Base-by-base conservation (phyloP, 192 early-diverging fungal species). In the Coemansia sp. region DNA sequence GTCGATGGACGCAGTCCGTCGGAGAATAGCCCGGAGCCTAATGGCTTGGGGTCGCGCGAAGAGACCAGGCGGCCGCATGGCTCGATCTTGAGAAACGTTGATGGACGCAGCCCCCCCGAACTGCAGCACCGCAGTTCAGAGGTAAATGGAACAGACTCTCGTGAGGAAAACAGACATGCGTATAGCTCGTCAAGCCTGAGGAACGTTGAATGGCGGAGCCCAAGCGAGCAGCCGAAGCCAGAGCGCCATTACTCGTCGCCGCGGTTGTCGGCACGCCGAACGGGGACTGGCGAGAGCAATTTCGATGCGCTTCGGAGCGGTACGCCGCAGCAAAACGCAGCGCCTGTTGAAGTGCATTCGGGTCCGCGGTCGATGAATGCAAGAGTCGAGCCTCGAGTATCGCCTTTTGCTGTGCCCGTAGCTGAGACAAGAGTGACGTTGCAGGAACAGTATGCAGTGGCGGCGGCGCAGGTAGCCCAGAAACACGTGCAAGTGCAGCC, bases 221-320 rank as follows among this genome's bases (percentile, higher is more conserved):
- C 60, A 2, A 10, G 38, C 9, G 64, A 44, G n/a, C 51, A 51
- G 25, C 56, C 47, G 52, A 56, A 60, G 31, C n/a, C 23, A 20
- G 42, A 62, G n/a, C 20, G 59, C 11, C 66, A 46, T 5, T 62
- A 60, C 40, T 31, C 37, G 14, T 78, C 75, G 55, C 75, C 75
- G 12, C 68, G 46, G n/a, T 54, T 65, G 26, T 66, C 70, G 8
- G 62, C 64, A 36, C 68, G 75, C n/a, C 53, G 66, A 20, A 22
- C 28, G 5, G 47, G 28, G 11, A 40, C 26, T 15, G 17, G 26
- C 12, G 70, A 69, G 14, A 65, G 51, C 23, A 73, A 66, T 46
- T 44, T 44, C 14, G 40, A 44, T 44, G 40, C 40, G 15, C 15
- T 44, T 12, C 40, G 40, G 40, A 44, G 4, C 10, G 40, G 14